Conservation (phyloP, 2,329 filamentous ascomycete genomes). For the Aspergillus glaucus region DNA sequence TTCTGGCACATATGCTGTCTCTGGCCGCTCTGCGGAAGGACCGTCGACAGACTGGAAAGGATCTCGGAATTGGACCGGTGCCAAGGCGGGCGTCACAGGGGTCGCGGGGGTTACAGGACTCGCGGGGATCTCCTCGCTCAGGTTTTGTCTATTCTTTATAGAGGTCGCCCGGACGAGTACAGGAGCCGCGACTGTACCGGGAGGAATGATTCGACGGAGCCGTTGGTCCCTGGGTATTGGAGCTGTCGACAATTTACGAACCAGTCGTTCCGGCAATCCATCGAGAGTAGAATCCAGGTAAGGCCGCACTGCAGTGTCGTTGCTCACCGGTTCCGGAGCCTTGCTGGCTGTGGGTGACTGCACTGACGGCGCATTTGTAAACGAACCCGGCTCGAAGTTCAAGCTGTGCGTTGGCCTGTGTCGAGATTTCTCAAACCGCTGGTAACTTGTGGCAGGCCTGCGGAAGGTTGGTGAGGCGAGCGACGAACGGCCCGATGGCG, state of each 20-base stretch:
- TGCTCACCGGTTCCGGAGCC: slow-evolving; percentile 9
- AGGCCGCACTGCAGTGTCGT: slow-evolving; percentile 29
- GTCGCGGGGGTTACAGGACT: not conserved
- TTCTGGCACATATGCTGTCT: slow-evolving; percentile 6
- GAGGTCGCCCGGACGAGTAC: slow-evolving; percentile 44
- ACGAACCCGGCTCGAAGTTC: slow-evolving; percentile 20
- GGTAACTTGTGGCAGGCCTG: slow-evolving; percentile 58
- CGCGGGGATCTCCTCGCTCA: slow-evolving; percentile 10
- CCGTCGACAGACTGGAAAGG: slow-evolving; percentile 20
- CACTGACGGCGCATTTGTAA: slow-evolving; percentile 4
- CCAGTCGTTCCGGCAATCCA: slow-evolving; percentile 23
- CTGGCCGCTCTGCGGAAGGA: slow-evolving; percentile 3
- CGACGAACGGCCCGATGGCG: slow-evolving; percentile 22
- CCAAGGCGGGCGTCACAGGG: slow-evolving; percentile 7
- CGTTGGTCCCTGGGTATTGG: slow-evolving; percentile 29
- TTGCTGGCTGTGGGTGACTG: slow-evolving; percentile 5
- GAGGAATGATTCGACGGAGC: slow-evolving; percentile 42
- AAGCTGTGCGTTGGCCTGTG: slow-evolving; percentile 33
- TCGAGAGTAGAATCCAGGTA: slow-evolving; percentile 31
- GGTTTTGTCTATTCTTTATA: slow-evolving; percentile 19
- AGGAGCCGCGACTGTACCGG: slow-evolving; percentile 39
- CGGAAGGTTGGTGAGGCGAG: slow-evolving; percentile 46
- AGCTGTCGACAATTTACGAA: slow-evolving; percentile 36
- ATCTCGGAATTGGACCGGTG: slow-evolving; percentile 25
- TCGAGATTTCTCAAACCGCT: slow-evolving; percentile 51